Conservation (phyloP, 1,139 yeast genomes). For the Blastobotrys raffinosifermentans region DNA sequence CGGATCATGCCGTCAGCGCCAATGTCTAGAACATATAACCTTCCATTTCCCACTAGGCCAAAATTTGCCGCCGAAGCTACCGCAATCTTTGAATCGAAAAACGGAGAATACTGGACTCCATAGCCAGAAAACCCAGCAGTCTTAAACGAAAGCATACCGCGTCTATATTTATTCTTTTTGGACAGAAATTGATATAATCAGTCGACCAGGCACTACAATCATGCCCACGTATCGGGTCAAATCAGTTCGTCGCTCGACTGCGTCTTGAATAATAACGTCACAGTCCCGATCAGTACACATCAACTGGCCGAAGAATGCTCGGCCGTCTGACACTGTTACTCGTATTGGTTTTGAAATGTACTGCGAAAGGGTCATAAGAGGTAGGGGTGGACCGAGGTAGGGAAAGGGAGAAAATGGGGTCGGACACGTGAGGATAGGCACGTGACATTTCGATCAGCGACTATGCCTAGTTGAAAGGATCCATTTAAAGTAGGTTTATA, state of each 20-base stretch:
- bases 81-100: constrained; percentile 80
- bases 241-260: constrained; percentile 29
- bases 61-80: constrained; percentile 89
- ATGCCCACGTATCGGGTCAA: constrained; percentile 28
- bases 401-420: too few relatives aligned
- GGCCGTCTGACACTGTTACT: constrained; percentile 28
- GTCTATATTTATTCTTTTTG: constrained; percentile 12
- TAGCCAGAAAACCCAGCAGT: constrained; percentile 85
- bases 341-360: constrained; percentile 22
- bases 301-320: constrained; percentile 31
- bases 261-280: constrained; percentile 30
- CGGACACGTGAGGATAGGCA: too few relatives aligned
- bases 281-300: constrained; percentile 28
- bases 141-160: constrained; percentile 60
- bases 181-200: constrained; percentile 23
- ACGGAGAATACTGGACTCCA: constrained; percentile 86
- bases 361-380: too few relatives aligned
- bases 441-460: too few relatives aligned
- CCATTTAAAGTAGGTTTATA: too few relatives aligned
- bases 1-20: constrained; percentile 56
- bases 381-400: too few relatives aligned
- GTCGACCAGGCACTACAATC: constrained; percentile 32
- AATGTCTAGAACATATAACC: constrained; percentile 63
- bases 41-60: constrained; percentile 92
- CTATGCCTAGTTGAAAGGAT: too few relatives aligned